Base-by-base conservation (phyloP, 768 basidiomycete genomes). In the Boletus huronensis region DNA sequence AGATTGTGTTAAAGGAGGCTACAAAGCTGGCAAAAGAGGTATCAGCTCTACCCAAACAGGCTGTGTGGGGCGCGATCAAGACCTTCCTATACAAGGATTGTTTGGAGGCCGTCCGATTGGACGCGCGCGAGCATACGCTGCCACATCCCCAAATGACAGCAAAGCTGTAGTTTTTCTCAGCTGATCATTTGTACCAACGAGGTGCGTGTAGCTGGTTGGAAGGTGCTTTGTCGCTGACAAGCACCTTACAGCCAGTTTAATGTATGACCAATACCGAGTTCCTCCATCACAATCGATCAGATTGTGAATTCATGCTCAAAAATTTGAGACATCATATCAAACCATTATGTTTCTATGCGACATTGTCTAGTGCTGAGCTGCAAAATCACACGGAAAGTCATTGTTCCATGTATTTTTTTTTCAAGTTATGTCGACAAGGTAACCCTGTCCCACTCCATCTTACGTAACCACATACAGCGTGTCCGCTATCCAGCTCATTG, bases 1-100 rank as follows among this genome's bases (percentile, higher is more conserved):
- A 84, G 13, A 73, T 73, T 17, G 77, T 93, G 5, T 62, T 91
- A 17, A 75, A 75, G 23, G 84, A 83, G 52, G 89, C 89, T 1
- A 78, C 79, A 45, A 78, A 84, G 58, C 62, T 91, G 23, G 90
- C 83, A 4, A 76, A 80, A 25, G 64, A 72, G 40, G 71, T 85
- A 51, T 74, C 79, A 36, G 68, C 53, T 28, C 77, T 82, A 55
- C 81, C 88, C 8, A 70, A 75, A 34, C 68, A 67, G 5, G 87
- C 87, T 13, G 87, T 82, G 17, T 90, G 84, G 84, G 89, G 88
- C 9, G 48, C 85, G 48, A 87, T 89, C 64, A 89, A 87, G 84
- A 64, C 64, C 21, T 79, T 82, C 58, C 58, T 89, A 8, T 87
- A 87, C 65, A 75, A 73, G 41, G 79, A 82, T 49, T 76, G 78